A percentile compares a stretch with the other conserved stretches of the same genome.
phyloP scores from a whole-genome alignment of 2,329 filamentous ascomycete species.

The Bipolaris cookei region DNA sequence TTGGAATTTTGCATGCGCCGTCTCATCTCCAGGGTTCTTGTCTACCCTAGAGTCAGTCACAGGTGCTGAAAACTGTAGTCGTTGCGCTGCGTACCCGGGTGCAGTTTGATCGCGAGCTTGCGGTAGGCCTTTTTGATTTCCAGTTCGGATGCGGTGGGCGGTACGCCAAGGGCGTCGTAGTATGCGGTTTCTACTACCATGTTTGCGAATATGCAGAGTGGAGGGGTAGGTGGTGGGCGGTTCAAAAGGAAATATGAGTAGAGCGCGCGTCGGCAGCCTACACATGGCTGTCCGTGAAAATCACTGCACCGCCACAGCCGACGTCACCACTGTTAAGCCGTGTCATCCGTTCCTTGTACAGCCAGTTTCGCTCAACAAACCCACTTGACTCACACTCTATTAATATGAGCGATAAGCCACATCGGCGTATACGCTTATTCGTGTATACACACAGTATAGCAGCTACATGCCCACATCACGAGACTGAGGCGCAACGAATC shows the following conservation, averaged over 20 bases:
- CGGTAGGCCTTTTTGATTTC: constrained; percentile 98
- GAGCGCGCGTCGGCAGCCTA: constrained; percentile 25
- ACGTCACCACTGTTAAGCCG: constrained; percentile 26
- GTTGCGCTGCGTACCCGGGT: constrained; percentile 68
- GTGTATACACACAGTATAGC: neutral
- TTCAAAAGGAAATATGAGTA: constrained; percentile 20
- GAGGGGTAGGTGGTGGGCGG: constrained; percentile 9
- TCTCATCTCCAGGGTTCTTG: constrained; percentile 97
- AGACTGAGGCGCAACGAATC: neutral
- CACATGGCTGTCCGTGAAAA: constrained; percentile 22
- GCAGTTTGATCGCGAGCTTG: constrained; percentile 88
- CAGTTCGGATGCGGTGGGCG: constrained; percentile 82
- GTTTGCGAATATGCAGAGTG: constrained; percentile 9
- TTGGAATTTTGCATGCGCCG: constrained; percentile 93
- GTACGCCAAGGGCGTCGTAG: constrained; percentile 85
- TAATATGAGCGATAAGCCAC: neutral
- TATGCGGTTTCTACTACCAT: constrained; percentile 92
- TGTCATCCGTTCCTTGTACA: constrained; percentile 1
- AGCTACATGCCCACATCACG: neutral
- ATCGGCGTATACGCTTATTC: neutral
- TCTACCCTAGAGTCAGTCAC: constrained; percentile 60
- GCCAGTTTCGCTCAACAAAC: neutral
- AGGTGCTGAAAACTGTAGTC: constrained; percentile 4
- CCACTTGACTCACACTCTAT: neutral
- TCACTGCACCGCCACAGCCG: constrained; percentile 25